Conservation (phyloP, 1,139 yeast genomes). For the Yamadazyma mexicana region DNA sequence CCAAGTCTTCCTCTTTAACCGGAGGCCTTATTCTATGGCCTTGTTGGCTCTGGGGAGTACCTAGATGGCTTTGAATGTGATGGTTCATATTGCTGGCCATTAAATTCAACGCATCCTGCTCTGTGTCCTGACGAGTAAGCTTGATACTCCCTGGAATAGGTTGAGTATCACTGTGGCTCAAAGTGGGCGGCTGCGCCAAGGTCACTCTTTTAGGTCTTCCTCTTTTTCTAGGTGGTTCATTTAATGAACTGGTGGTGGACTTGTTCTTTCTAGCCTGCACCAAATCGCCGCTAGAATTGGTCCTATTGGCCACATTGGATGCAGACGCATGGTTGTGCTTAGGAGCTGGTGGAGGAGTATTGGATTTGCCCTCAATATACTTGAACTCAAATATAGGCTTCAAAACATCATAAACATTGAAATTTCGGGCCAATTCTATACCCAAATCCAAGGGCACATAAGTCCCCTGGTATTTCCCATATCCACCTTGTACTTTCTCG, state of each 20-base stretch:
- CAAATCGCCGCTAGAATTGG: slow-evolving; percentile 16
- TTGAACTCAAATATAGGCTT: slow-evolving; percentile 67
- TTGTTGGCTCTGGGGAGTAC: not conserved
- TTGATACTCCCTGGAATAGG: slow-evolving; percentile 25
- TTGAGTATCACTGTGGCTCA: slow-evolving; percentile 34
- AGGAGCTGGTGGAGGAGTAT: slow-evolving; percentile 81
- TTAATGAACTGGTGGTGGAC: slow-evolving; percentile 21
- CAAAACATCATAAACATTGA: slow-evolving; percentile 66
- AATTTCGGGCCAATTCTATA: slow-evolving; percentile 64
- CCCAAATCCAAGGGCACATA: slow-evolving; percentile 81
- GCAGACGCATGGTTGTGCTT: slow-evolving; percentile 77
- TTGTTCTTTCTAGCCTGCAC: slow-evolving; percentile 19
- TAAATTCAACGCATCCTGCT: slow-evolving; percentile 39
- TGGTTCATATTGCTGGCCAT: slow-evolving; percentile 34
- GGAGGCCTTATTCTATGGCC: not conserved
- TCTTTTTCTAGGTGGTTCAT: slow-evolving; percentile 43
- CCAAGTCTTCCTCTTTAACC: slow-evolving; percentile 41
- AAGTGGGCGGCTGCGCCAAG: slow-evolving; percentile 26
- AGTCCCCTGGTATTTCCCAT: slow-evolving; percentile 93
- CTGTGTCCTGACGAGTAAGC: slow-evolving; percentile 44
- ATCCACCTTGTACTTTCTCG: slow-evolving; percentile 94
- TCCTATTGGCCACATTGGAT: slow-evolving; percentile 47
- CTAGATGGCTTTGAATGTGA: slow-evolving; percentile 1
- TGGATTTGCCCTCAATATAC: slow-evolving; percentile 54
- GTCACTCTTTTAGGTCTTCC: slow-evolving; percentile 49